phyloP scores from a whole-genome alignment of 2,329 filamentous ascomycete species.

The Colletotrichum sp. region DNA sequence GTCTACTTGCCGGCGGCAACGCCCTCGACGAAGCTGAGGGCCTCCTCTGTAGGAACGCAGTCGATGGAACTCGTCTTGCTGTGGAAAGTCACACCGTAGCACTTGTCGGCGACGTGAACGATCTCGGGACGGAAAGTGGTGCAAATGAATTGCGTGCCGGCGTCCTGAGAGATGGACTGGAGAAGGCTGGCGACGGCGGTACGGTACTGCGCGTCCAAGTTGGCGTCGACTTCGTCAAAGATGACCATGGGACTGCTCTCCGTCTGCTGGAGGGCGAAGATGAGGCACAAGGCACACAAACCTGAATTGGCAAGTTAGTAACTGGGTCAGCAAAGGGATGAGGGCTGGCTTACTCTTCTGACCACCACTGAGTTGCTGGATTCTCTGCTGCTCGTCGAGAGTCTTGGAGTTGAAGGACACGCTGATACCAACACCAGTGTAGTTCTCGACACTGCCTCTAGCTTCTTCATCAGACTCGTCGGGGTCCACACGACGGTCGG shows the following conservation, averaged over 20 bases:
- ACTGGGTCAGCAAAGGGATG: not conserved
- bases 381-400: constrained; percentile 92
- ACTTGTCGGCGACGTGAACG: constrained; percentile 93
- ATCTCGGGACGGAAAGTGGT: constrained; percentile 98
- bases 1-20: constrained; percentile 47
- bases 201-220: constrained; percentile 96
- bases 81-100: constrained; percentile 92
- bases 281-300: constrained; percentile 94
- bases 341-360: constrained; percentile 79
- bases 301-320: constrained; percentile 51
- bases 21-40: constrained; percentile 92
- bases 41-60: constrained; percentile 85
- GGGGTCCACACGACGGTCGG: constrained; percentile 66
- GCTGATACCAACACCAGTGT: constrained; percentile 93
- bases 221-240: constrained; percentile 98
- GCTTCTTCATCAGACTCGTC: constrained; percentile 74
- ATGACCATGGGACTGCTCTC: constrained; percentile 98
- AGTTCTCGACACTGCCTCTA: constrained; percentile 84
- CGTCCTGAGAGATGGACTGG: constrained; percentile 73
- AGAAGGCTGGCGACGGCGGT: constrained; percentile 93
- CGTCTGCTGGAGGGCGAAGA: constrained; percentile 98
- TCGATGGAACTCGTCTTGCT: constrained; percentile 96
- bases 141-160: constrained; percentile 87
- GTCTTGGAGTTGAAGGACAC: constrained; percentile 99
- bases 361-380: constrained; percentile 94